Evolutionary conservation across 495 filamentous ascomycete genomes (phyloP).

Genomic region (Glarea lozoyensis): DNA sequence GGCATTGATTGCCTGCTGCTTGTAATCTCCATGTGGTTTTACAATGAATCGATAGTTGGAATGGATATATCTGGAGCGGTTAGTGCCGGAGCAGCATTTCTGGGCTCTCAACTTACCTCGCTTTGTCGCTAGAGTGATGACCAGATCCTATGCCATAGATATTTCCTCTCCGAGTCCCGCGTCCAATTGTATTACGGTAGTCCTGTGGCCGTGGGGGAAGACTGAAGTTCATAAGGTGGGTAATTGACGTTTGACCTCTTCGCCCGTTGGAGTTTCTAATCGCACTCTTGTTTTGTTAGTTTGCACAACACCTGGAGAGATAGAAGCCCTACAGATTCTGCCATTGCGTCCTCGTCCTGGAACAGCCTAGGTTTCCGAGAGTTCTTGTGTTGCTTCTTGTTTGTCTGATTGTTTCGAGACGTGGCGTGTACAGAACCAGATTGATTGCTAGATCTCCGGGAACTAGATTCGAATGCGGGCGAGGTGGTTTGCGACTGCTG

Average conservation of each 20-base stretch:
- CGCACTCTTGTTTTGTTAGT: conserved; percentile 43
- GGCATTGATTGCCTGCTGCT: conserved; percentile 71
- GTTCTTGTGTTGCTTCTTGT: conserved; percentile 63
- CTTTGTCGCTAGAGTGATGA: conserved; percentile 86
- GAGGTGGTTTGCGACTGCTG: conserved; percentile 21
- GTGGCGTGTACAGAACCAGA: conserved; percentile 44
- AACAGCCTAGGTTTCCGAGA: conserved; percentile 37
- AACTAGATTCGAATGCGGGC: conserved; percentile 45
- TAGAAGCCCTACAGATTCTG: conserved; percentile 54
- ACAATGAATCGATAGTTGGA: conserved; percentile 98
- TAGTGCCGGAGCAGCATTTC: conserved; percentile 1
- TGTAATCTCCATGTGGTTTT: conserved; percentile 69
- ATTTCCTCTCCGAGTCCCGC: conserved; percentile 57
- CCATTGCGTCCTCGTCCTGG: conserved; percentile 70
- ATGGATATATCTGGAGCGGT: conserved; percentile 65
- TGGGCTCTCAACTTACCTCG: conserved; percentile 41
- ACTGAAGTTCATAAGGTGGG: conserved; percentile 88
- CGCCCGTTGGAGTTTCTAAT: conserved; percentile 78
- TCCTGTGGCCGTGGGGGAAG: conserved; percentile 65
- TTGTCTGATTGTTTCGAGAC: conserved; percentile 63
- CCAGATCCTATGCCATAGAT: conserved; percentile 80
- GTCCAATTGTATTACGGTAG: conserved; percentile 36
- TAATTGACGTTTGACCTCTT: conserved; percentile 92
- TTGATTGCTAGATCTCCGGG: conserved; percentile 52
- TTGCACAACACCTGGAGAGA: background rate